These are phyloP conservation scores for Sisymbrium irio DNA, from an alignment of 345 rosid species.

Conservation along the genomic window DNA sequence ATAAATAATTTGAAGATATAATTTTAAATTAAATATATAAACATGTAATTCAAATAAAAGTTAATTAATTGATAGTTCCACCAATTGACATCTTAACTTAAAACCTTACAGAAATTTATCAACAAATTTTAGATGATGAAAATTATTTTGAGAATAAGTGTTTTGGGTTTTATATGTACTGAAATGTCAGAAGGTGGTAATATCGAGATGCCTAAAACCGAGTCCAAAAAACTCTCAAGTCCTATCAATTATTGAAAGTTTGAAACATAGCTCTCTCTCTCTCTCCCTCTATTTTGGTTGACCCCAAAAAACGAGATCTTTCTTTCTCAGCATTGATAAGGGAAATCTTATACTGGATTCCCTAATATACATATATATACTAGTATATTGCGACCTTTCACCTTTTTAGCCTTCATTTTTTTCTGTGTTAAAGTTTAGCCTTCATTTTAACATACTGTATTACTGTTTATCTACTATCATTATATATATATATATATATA, in stretches of 20 bases:
- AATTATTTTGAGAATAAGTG: neutral
- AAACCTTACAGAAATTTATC: too few relatives aligned
- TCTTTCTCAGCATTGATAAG: neutral
- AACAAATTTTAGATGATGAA: neutral
- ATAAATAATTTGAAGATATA: too few relatives aligned
- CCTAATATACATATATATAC: too few relatives aligned
- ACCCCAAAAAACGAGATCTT: neutral
- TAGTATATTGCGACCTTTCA: neutral
- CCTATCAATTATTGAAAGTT: neutral
- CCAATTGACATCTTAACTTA: too few relatives aligned
- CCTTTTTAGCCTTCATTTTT: neutral
- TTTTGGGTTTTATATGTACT: neutral
- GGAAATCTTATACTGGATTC: neutral
- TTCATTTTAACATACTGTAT: neutral
- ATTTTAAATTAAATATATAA: too few relatives aligned
- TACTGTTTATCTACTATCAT: neutral
- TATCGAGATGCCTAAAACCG: neutral
- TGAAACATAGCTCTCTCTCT: neutral
- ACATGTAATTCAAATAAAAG: too few relatives aligned
- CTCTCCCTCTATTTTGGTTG: constrained; percentile 1
- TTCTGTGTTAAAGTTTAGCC: too few relatives aligned
- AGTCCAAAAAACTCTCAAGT: neutral
- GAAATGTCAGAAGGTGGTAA: neutral
- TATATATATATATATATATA: neutral
- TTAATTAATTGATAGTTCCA: too few relatives aligned